Evolutionary conservation across 352 stramenopile species (phyloP), one percentile per base, ranked within the genome.

Genomic region (Albugo candida): DNA sequence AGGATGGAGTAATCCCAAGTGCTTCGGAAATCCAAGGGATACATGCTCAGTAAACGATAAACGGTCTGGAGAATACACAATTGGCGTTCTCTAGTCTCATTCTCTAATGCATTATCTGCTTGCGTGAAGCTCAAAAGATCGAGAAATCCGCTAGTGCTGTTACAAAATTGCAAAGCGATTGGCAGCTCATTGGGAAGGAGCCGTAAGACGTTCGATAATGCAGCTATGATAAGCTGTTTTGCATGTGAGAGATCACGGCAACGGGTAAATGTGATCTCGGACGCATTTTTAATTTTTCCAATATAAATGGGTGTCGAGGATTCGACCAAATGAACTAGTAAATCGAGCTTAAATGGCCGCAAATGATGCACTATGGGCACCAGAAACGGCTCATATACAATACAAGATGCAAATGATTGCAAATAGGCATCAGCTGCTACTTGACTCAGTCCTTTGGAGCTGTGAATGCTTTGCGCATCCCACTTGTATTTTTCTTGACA

Each of bases 1-100:
- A 89, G 74, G 2, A 65, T 52, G 18, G 71, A 68, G 76, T 74
- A 92, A 58, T 92, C 88, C 74, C 76, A 92, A 16, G 83, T 59
- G 45, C 58, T 35, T 20, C 55, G 52, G 24, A 83, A 59, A 35
- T 76, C 72, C 19, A 65, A 63, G 14, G 74, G 67, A 47, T 76
- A 58, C 24, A 67, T 40, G 11, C 60, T 47, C 13, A 88, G 43
- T 37, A 92, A 37, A n/a, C 67, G 58, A 47, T 72, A 69, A 12
- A 70, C 70, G 2, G 70, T 80, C 24, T 61, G 58, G 13, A 75
- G 67, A 43, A 86, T 83, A 19, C 61, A 53, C 13, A 58, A 59
- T 44, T 88, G 48, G 8, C 79, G 70, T 5, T 45, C 45, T 6
- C 59, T 16, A 16, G 54, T 59, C 19, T 45, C 2, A 59, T 48